A percentile compares a stretch with the other conserved stretches of the same genome.
Evolutionary conservation across 139 green algal genomes (phyloP).

Genomic region (Zygnema circumcarinatum): DNA sequence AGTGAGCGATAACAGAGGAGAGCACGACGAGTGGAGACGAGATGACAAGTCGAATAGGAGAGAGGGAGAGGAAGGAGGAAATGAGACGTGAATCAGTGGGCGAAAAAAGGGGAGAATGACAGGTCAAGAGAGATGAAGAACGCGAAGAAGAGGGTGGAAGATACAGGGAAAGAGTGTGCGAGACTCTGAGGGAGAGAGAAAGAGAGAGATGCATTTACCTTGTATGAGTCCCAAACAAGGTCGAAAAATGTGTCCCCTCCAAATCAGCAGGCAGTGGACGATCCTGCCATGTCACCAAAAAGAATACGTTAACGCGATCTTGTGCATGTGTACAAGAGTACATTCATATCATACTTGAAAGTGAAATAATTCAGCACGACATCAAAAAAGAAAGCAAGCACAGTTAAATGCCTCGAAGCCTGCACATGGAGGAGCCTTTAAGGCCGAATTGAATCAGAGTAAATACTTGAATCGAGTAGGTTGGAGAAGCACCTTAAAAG

Average conservation of each 20-base stretch:
- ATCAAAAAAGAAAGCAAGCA: neutral
- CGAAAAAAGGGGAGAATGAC: neutral
- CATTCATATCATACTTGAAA: neutral
- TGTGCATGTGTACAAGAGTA: neutral
- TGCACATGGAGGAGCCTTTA: neutral
- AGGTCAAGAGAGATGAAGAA: neutral
- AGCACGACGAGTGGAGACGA: neutral
- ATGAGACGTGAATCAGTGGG: neutral
- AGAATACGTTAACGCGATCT: neutral
- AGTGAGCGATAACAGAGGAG: too few species aligned
- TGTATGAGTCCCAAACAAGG: too few species aligned
- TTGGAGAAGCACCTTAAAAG: constrained; percentile 52
- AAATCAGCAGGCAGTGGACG: neutral
- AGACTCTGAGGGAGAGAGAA: neutral
- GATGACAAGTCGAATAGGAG: neutral
- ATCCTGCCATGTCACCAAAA: neutral
- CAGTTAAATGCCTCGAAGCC: neutral
- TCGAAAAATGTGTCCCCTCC: neutral
- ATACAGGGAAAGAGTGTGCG: neutral
- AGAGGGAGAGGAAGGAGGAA: neutral
- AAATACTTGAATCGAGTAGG: neutral
- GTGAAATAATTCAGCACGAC: too few species aligned
- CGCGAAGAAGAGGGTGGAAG: neutral
- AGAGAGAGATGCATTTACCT: neutral
- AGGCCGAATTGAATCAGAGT: neutral